A percentile compares a stretch with the other conserved stretches of the same genome.
Evolutionary conservation across 371 early-diverging fungal genomes (phyloP).

Genomic region (Phascolomyces articulosus): DNA sequence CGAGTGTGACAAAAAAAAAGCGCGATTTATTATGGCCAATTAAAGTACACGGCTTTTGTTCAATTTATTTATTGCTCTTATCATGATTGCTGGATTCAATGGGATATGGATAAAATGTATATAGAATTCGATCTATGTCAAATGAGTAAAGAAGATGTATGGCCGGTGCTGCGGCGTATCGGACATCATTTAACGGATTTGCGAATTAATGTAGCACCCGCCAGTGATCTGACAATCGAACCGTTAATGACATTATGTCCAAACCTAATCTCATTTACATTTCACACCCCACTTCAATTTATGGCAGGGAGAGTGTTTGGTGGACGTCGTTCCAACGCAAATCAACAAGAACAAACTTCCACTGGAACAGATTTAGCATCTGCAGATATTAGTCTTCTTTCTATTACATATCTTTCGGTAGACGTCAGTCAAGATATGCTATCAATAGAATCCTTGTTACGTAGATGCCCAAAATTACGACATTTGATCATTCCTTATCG

Average conservation of each 20-base stretch:
- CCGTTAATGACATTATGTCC: slow-evolving; percentile 1
- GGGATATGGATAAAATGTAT: neutral
- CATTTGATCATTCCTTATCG: neutral
- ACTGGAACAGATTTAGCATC: neutral
- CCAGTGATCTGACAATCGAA: neutral
- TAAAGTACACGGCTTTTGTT: neutral
- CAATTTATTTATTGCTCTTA: too few relatives aligned
- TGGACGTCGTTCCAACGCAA: too few relatives aligned
- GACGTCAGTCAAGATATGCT: neutral
- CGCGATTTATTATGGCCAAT: too few relatives aligned
- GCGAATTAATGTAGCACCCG: neutral
- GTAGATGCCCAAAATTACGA: neutral
- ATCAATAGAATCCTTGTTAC: neutral
- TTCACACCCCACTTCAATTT: neutral
- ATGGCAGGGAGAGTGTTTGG: too few relatives aligned
- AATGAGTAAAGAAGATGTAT: neutral
- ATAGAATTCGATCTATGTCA: neutral
- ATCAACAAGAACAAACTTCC: neutral
- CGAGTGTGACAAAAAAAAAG: neutral
- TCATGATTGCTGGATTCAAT: too few relatives aligned
- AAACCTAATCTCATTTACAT: neutral
- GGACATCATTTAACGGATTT: neutral
- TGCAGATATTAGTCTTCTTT: neutral
- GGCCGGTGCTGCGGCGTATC: neutral
- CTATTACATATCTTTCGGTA: neutral